Evolutionary conservation across 2,329 filamentous ascomycete species (phyloP).

Genomic region (Polytolypa hystricis): DNA sequence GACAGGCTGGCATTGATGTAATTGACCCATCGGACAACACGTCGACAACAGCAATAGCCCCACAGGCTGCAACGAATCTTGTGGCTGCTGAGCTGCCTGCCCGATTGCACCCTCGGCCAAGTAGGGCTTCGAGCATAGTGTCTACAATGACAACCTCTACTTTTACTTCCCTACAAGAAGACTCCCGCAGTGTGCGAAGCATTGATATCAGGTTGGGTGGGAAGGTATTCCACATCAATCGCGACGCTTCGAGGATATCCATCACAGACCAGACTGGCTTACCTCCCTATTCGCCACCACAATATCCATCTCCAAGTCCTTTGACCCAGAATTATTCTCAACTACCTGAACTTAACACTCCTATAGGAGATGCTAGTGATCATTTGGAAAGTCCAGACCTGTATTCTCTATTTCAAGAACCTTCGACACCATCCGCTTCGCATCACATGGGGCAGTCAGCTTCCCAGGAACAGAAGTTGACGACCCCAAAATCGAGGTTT

Average conservation of each 20-base stretch:
- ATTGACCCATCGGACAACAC: no score
- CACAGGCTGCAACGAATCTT: neutral
- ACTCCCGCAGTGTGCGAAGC: slow-evolving; percentile 16
- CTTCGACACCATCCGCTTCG: no score
- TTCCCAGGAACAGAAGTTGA: no score
- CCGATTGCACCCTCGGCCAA: slow-evolving; percentile 11
- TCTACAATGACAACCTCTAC: slow-evolving; percentile 21
- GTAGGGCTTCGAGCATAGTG: slow-evolving; percentile 21
- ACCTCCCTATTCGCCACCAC: slow-evolving; percentile 13
- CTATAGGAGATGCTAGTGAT: no score
- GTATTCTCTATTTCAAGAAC: no score
- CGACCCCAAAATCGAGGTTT: slow-evolving; percentile 4
- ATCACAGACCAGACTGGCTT: slow-evolving; percentile 11
- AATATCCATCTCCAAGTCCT: no score
- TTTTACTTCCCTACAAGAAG: slow-evolving; percentile 18
- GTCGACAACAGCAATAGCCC: neutral
- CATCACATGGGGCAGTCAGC: no score
- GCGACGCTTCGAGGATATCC: slow-evolving; percentile 21
- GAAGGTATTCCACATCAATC: slow-evolving; percentile 21
- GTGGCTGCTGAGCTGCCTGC: slow-evolving; percentile 2
- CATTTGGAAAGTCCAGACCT: no score
- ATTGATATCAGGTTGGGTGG: slow-evolving; percentile 20
- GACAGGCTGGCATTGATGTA: no score
- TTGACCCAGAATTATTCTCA: no score
- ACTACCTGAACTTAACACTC: no score